Base-by-base conservation (phyloP, 2,329 filamentous ascomycete genomes). In the Mycosphaerelloides madeirae region DNA sequence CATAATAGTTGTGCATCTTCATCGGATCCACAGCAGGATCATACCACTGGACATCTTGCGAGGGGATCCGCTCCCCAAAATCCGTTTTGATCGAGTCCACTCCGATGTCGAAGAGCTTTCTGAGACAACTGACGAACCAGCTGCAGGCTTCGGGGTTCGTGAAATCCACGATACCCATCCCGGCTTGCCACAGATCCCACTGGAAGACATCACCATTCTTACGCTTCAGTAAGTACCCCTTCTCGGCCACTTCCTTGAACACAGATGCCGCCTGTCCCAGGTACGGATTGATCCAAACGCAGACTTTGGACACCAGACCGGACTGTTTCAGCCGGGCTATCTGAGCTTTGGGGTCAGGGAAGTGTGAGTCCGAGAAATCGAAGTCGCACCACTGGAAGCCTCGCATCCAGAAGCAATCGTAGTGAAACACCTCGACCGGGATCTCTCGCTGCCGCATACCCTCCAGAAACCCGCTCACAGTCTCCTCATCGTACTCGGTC, bases 321-420 rank as follows among this genome's bases (percentile, higher is more conserved):
- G 73, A 75, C 15, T 76, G 73, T 55, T 86, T 86, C 46, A 87
- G 69, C 2, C 82, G 75, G 6, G 72, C 61, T 48, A 87, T 79
- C 57, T 83, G 81, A 0, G 74, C 78, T 39, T 74, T 73, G 1
- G 84, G 80, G 51, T 87, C 81, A 0, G 83, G 81, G 64, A 87
- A 87, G 54, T 77, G 77, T 36, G 81, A 77, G 1, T 74, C 68
- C 56, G 84, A 81, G 66, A 86, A 87, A 39, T 81, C 74, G 52
- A 87, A 87, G 62, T 87, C 83, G 46, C 82, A 85, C 84, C 83
- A 87, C 44, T 80, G 79, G 60, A 85, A 87, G 1, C 79, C 81
- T 50, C 81, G 81, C 73, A 87, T 81, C 83, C 83, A 87, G 73
- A 86, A 87, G 63, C 80, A 85, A 61, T 87, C 84, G 52, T 84